phyloP scores from a whole-genome alignment of 2,329 filamentous ascomycete genomes.

The Penicillium sp. region DNA sequence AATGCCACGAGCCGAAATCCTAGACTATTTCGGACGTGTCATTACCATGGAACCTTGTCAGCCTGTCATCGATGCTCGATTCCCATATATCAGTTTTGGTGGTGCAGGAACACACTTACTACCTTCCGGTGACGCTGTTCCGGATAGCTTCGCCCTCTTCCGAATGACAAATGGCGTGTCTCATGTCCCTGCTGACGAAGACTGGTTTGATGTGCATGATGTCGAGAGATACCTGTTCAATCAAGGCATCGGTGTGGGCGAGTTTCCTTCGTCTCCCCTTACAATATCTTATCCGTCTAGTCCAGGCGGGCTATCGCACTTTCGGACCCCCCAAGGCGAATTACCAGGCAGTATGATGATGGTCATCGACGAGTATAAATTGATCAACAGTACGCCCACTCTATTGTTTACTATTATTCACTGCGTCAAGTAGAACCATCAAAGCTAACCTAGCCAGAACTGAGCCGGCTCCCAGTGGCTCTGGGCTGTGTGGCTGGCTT shows the following conservation, averaged over 20 bases:
- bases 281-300: not conserved
- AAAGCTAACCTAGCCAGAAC: constrained; percentile 1
- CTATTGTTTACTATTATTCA: not conserved
- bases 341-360: not conserved
- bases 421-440: not conserved
- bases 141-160: constrained; percentile 1
- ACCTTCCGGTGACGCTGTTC: not conserved
- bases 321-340: not conserved
- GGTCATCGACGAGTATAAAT: constrained; percentile 1
- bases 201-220: constrained; percentile 22
- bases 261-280: not conserved
- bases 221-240: constrained; percentile 15
- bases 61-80: constrained; percentile 9
- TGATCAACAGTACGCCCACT: not conserved
- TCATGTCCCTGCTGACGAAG: constrained; percentile 7
- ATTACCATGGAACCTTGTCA: constrained; percentile 11
- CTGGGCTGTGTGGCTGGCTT: constrained; percentile 16
- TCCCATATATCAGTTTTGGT: constrained; percentile 15
- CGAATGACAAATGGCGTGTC: constrained; percentile 11
- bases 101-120: constrained; percentile 11
- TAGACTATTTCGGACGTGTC: constrained; percentile 16
- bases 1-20: constrained; percentile 9
- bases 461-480: constrained; percentile 8
- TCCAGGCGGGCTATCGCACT: not conserved
- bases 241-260: constrained; percentile 1